These are phyloP conservation scores for Phytophthora aleatoria DNA, from an alignment of 352 stramenopile species.

Conservation along the genomic window DNA sequence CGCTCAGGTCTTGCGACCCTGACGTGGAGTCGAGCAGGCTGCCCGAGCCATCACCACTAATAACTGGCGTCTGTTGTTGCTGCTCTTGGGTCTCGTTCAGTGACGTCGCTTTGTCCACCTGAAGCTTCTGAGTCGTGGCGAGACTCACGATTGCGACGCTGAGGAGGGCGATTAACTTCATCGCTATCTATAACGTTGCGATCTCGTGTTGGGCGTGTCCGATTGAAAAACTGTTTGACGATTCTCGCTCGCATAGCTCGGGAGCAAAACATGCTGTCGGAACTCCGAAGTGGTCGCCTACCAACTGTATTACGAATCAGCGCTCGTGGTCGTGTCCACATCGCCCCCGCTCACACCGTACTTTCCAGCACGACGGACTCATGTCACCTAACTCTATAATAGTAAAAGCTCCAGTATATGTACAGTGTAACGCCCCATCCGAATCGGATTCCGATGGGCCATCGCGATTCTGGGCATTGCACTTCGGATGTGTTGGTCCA, in stretches of 20 bases:
- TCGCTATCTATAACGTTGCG: not conserved
- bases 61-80: not conserved
- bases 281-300: not conserved
- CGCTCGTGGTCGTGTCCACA: too few relatives aligned
- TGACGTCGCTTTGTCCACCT: not conserved
- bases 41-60: not conserved
- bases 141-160: slow-evolving; percentile 1
- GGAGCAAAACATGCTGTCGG: not conserved
- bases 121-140: slow-evolving; percentile 1
- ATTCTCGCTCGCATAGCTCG: not conserved
- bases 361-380: too few relatives aligned
- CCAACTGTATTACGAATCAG: not conserved
- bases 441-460: too few relatives aligned
- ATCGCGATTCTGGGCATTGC: too few relatives aligned
- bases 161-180: slow-evolving; percentile 1
- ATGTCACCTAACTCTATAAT: too few relatives aligned
- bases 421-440: too few relatives aligned
- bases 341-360: too few relatives aligned
- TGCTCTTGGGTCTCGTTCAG: slow-evolving; percentile 2
- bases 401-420: too few relatives aligned
- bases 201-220: not conserved
- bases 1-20: not conserved
- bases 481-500: too few relatives aligned
- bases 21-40: not conserved
- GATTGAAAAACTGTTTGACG: not conserved